Base-by-base conservation (phyloP, 129 eudicot genomes). In the Escallonia herrerae region DNA sequence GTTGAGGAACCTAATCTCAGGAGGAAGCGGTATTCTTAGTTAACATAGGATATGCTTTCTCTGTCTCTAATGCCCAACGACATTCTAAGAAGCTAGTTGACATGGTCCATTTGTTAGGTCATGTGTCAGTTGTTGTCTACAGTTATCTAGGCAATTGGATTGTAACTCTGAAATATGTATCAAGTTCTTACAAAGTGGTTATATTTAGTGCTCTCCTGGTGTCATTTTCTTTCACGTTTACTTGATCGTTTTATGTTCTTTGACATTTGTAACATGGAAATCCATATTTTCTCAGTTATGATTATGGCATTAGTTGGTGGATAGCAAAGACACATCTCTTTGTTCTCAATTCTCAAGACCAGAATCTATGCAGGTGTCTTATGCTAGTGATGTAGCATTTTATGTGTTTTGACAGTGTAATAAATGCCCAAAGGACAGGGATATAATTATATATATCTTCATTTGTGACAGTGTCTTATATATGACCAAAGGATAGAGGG, bases 1-100 rank as follows among this genome's bases (percentile, higher is more conserved):
- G 91, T 62, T 93, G 67, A 83, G 84, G 77, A 79, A 82, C 79
- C 74, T 93, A 81, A 83, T 85, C 50, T 91, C 98, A 11, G 11
- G 81, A 12, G 63, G 81, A 66, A 74, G 79, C 50, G 71, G 63
- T 60, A 52, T 67, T 76, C 71, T 47, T 76, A 73, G 66, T 63
- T 73, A 52, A 72, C 75, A 72, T 80, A 79, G 83, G 74, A 52
- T 41, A 46, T 10, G 13, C 45, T 12, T 55, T 68, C 73, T 74
- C 64, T 53, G 63, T 78, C 59, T 14, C 43, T 73, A 72, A 68
- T 63, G 70, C 64, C 5, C 47, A 75, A 72, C 57, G 63, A 65
- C 59, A 50, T 58, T 82, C 83, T 82, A 82, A 74, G 58, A 77
- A 74, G 75, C 73, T 67, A 56, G 57, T 64, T 56, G 63, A 79